Evolutionary conservation across 305 asterid genomes (phyloP), one percentile per base, ranked within the genome.

Genomic region (Andrographis paniculata): DNA sequence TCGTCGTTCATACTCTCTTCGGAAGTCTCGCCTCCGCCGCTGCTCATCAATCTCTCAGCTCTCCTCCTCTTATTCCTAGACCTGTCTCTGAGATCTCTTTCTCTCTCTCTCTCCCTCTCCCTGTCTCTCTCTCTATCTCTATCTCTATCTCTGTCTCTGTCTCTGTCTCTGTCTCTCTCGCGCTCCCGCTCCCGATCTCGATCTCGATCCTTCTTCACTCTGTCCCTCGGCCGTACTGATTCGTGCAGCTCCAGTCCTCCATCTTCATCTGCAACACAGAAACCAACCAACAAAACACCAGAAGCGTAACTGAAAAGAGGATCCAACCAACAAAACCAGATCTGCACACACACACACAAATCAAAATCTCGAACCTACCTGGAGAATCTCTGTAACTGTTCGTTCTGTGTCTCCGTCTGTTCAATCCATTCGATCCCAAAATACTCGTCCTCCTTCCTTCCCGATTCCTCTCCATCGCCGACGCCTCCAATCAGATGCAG

Each of bases 181-280:
- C 76, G 45, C 1, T 74, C 86, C 20, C 80, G 50, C 15, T 75
- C 84, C n/a, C 84, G 38, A 12, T 76, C 80, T 30, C 80, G 71
- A 61, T 82, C 94, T 56, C 87, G 73, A 52, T 84, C 81, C 42
- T 67, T 84, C 79, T 75, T 84, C 66, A 69, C 82, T 71, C 88
- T 75, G 36, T 77, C 93, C 33, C 92, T 67, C 20, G 76, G 68
- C 60, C 87, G 70, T 16, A 69, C 60, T 4, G 94, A 76, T 67
- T 84, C 94, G 52, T 76, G 85, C 48, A 77, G 48, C 71, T 80
- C 94, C 20, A 69, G 58, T 13, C 78, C 76, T 4, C 75, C 77
- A 50, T 78, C 93, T 60, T 75, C 88, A 55, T 84, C 93, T 84
- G 81, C 68, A 66, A 45, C 19, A 51, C 14, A 17, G 42, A 21